Percentiles rank a stretch among this genome's conserved stretches.
These are phyloP conservation scores for Parsonsia alboflavescens DNA, from an alignment of 257 asterid species.

Conservation along the genomic window DNA sequence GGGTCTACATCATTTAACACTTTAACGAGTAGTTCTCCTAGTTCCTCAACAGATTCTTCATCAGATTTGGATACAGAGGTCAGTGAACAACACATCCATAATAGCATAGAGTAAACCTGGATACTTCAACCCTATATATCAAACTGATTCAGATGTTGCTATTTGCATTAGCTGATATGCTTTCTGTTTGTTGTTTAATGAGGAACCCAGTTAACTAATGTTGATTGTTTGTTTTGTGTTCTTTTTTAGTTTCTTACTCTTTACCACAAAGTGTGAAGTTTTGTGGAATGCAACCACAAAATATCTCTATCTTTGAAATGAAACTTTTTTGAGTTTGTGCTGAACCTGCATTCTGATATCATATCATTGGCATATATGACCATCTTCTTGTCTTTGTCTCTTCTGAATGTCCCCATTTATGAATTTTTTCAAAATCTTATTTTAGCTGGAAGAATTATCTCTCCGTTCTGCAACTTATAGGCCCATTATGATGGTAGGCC, in stretches of 20 bases:
- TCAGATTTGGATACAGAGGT: constrained; percentile 48
- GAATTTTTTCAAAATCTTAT: not conserved
- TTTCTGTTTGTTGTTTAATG: not conserved
- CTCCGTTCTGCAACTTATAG: not conserved
- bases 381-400: not conserved
- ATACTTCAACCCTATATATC: not conserved
- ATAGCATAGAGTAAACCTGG: not conserved
- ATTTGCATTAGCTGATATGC: constrained; percentile 8
- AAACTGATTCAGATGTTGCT: not conserved
- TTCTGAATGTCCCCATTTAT: constrained; percentile 2
- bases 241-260: not conserved
- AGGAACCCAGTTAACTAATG: not conserved
- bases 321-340: constrained; percentile 5
- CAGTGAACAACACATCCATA: not conserved
- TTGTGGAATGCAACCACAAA: constrained; percentile 1
- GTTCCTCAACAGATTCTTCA: constrained; percentile 36
- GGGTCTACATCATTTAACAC: constrained; percentile 50
- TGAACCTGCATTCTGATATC: constrained; percentile 10
- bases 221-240: not conserved
- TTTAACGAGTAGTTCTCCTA: constrained; percentile 32
- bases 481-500: not conserved
- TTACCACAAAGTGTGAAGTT: not conserved
- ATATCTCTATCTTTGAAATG: constrained; percentile 13
- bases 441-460: constrained; percentile 5
- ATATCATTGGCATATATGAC: not conserved